phyloP scores from a whole-genome alignment of 1,139 yeast genomes.

The Yamadazyma membranifaciens region DNA sequence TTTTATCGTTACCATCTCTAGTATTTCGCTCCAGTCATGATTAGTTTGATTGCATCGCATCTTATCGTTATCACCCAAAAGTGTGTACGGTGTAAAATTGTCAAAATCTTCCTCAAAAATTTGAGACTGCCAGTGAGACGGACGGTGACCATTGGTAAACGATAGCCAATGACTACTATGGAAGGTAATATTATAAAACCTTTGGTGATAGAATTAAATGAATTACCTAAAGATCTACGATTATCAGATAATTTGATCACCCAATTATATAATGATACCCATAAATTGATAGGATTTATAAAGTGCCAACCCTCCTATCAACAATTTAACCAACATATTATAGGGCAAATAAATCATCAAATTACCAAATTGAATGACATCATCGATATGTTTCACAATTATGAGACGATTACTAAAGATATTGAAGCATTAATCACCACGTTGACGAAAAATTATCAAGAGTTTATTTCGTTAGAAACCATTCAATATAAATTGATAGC shows the following conservation, averaged over 20 bases:
- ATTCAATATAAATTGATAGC: conserved; percentile 41
- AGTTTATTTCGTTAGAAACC: conserved; percentile 37
- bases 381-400: conserved; percentile 24
- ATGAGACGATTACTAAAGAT: conserved; percentile 21
- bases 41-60: not conserved
- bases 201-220: conserved; percentile 3
- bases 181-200: conserved; percentile 7
- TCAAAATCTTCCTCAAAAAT: not conserved
- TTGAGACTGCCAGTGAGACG: not conserved
- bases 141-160: too few relatives aligned
- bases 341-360: conserved; percentile 20
- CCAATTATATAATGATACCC: conserved; percentile 27
- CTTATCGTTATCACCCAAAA: conserved; percentile 2
- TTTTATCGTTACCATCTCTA: not conserved
- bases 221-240: conserved; percentile 17
- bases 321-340: conserved; percentile 17
- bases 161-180: too few relatives aligned
- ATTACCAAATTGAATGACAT: conserved; percentile 24
- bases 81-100: conserved; percentile 1
- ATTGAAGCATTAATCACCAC: conserved; percentile 27
- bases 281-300: conserved; percentile 32
- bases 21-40: not conserved
- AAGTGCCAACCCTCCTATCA: conserved; percentile 24
- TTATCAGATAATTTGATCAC: conserved; percentile 28
- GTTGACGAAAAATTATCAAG: conserved; percentile 28